phyloP scores from a whole-genome alignment of 2,329 filamentous ascomycete species.

The Juglanconis juglandina region DNA sequence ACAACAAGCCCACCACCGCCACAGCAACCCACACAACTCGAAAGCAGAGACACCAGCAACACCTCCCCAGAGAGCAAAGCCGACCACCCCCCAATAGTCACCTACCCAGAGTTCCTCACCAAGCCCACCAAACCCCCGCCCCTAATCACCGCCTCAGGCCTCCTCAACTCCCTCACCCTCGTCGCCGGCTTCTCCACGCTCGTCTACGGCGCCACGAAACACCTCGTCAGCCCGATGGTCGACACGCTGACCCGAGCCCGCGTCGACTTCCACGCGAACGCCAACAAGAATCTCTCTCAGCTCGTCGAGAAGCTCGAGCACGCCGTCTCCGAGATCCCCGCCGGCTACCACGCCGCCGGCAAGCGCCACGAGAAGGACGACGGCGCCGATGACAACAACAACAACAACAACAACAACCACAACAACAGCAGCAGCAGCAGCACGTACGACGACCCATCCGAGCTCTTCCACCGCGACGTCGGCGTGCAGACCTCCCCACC shows the following conservation, averaged over 20 bases:
- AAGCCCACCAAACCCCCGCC: conserved; percentile 54
- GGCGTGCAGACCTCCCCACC: conserved; percentile 70
- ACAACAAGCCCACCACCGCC: conserved; percentile 8
- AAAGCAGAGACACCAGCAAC: not conserved
- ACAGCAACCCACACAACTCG: conserved; percentile 1
- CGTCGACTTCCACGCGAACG: conserved; percentile 48
- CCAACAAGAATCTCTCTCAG: conserved; percentile 41
- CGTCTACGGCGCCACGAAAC: conserved; percentile 69
- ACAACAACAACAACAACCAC: conserved; percentile 26
- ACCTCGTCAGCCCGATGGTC: conserved; percentile 62
- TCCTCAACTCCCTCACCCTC: conserved; percentile 58
- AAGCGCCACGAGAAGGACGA: conserved; percentile 16
- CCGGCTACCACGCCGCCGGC: conserved; percentile 19
- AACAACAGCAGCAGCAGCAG: conserved; percentile 42
- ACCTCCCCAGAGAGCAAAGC: conserved; percentile 24
- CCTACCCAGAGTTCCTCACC: conserved; percentile 67
- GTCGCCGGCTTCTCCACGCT: conserved; percentile 57
- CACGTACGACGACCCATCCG: conserved; percentile 63
- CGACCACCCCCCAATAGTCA: conserved; percentile 60
- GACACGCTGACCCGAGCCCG: conserved; percentile 50
- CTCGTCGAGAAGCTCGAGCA: conserved; percentile 51
- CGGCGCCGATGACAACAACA: conserved; percentile 12
- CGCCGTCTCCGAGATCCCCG: conserved; percentile 60
- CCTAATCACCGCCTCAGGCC: conserved; percentile 57
- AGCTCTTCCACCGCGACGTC: conserved; percentile 78